phyloP scores from a whole-genome alignment of 1,284 basidiomycete genomes.

The Ustilago nuda region DNA sequence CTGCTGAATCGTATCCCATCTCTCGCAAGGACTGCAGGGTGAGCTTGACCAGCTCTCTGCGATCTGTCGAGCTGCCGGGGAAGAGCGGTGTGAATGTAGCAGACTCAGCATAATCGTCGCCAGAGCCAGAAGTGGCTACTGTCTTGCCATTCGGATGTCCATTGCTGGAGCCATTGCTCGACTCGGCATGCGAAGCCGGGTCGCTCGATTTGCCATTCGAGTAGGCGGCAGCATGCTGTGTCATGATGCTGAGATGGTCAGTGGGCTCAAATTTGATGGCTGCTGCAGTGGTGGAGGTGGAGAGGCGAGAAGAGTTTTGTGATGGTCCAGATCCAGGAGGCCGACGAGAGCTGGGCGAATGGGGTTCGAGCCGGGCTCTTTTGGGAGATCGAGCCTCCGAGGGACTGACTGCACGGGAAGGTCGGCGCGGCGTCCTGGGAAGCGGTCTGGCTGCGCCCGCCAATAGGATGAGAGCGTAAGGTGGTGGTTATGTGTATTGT shows the following conservation, averaged over 20 bases:
- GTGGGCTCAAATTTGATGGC: neutral
- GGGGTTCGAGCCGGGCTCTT: conserved; percentile 31
- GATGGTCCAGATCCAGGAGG: conserved; percentile 16
- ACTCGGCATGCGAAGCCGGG: conserved; percentile 14
- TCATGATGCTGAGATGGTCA: conserved; percentile 14
- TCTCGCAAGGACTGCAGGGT: conserved; percentile 90
- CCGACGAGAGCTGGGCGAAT: conserved; percentile 19
- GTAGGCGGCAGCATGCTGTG: conserved; percentile 13
- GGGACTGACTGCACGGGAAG: conserved; percentile 18
- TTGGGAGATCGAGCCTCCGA: conserved; percentile 37
- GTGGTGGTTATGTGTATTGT: neutral
- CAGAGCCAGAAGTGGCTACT: neutral
- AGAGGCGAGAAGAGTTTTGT: neutral
- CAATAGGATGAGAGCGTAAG: conserved; percentile 10
- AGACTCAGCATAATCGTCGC: conserved; percentile 32
- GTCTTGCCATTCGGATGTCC: conserved; percentile 29
- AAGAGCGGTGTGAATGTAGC: conserved; percentile 32
- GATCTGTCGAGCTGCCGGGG: conserved; percentile 70
- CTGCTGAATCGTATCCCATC: conserved; percentile 92
- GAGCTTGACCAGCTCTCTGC: conserved; percentile 90
- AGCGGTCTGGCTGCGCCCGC: conserved; percentile 32
- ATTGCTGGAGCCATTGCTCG: conserved; percentile 24
- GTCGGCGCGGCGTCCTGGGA: conserved; percentile 43
- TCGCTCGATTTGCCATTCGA: conserved; percentile 31
- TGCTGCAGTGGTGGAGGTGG: neutral